Percentiles rank a stretch among this genome's conserved stretches.
phyloP scores from a whole-genome alignment of 202 grass and related monocot genomes.

The Saccharum hybrid region DNA sequence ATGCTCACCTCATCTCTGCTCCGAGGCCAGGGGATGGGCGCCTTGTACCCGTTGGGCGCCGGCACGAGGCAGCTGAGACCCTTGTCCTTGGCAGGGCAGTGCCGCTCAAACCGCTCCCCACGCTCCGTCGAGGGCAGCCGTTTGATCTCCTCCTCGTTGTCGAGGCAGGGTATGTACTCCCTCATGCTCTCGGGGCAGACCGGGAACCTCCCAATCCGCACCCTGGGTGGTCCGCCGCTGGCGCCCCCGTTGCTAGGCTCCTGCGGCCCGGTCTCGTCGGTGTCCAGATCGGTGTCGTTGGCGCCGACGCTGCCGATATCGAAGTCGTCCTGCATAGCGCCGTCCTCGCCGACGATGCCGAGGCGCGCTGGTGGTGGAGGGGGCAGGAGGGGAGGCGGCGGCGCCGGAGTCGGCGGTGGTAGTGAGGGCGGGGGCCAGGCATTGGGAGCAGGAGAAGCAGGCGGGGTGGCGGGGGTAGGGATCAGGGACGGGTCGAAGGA shows the following conservation, averaged over 20 bases:
- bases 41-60: constrained; percentile 70
- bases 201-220: constrained; percentile 54
- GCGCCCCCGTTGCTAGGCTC: not conserved
- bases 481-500: constrained; percentile 57
- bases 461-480: not conserved
- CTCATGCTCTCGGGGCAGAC: constrained; percentile 65
- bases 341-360: constrained; percentile 71
- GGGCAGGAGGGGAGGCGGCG: constrained; percentile 30
- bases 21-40: constrained; percentile 67
- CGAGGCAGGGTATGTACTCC: constrained; percentile 92
- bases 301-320: constrained; percentile 46
- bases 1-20: constrained; percentile 80
- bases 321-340: constrained; percentile 78
- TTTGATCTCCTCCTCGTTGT: constrained; percentile 79
- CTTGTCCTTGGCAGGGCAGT: constrained; percentile 72
- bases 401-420: not conserved
- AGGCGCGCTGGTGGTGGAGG: constrained; percentile 43
- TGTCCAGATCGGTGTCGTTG: constrained; percentile 60
- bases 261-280: constrained; percentile 23
- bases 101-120: constrained; percentile 85
- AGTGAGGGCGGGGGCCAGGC: constrained; percentile 29
- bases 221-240: constrained; percentile 4
- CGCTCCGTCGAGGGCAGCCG: constrained; percentile 59
- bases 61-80: constrained; percentile 74
- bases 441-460: constrained; percentile 31